These are phyloP conservation scores for Jaltomata sinuosa DNA, from an alignment of 257 asterid genomes.

Conservation along the genomic window DNA sequence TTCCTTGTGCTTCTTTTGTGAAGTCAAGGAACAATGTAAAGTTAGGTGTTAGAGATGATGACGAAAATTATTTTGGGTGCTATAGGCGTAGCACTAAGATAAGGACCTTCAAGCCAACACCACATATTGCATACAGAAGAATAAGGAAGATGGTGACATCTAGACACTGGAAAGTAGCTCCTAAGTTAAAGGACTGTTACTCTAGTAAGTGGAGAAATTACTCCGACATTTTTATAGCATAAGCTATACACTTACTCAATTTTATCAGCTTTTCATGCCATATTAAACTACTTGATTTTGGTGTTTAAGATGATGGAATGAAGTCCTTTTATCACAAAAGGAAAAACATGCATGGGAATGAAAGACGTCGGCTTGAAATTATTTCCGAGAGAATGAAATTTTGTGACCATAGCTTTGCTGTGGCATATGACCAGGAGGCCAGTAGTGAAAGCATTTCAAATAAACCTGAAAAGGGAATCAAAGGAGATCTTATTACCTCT, in stretches of 20 bases:
- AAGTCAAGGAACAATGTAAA: constrained; percentile 72
- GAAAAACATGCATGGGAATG: constrained; percentile 37
- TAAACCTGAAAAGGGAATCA: constrained; percentile 40
- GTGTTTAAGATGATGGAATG: constrained; percentile 48
- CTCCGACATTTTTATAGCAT: background rate
- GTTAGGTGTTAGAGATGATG: constrained; percentile 93
- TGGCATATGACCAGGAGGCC: constrained; percentile 45
- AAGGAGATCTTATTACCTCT: constrained; percentile 10
- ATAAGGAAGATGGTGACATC: constrained; percentile 64
- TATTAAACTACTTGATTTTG: background rate
- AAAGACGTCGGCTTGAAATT: constrained; percentile 31
- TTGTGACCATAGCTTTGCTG: constrained; percentile 31
- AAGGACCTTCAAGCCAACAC: constrained; percentile 56
- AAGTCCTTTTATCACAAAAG: constrained; percentile 47
- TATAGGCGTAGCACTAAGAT: constrained; percentile 49
- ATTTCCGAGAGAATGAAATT: constrained; percentile 64
- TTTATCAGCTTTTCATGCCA: background rate
- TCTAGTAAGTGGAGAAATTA: constrained; percentile 35
- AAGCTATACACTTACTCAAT: background rate
- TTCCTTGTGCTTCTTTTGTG: constrained; percentile 39
- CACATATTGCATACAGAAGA: constrained; percentile 47
- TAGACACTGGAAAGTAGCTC: constrained; percentile 67
- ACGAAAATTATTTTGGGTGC: constrained; percentile 79
- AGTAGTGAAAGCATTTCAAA: constrained; percentile 57
- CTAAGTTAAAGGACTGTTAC: constrained; percentile 45